Base-by-base conservation (phyloP, 148 eudicot species). In the Vaccinium darrowii region DNA sequence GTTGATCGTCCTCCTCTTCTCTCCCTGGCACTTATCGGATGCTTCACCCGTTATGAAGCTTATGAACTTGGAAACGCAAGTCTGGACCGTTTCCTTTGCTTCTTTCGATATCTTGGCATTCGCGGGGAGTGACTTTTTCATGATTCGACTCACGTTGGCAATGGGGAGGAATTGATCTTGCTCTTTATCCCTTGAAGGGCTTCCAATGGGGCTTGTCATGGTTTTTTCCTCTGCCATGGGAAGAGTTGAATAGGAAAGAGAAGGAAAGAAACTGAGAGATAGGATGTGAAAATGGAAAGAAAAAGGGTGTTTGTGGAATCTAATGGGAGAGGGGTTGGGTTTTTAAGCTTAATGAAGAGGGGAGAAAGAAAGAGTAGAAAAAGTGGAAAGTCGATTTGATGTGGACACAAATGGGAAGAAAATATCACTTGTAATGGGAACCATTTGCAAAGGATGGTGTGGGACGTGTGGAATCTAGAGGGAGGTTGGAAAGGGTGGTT, bases 321-420 rank as follows among this genome's bases (percentile, higher is more conserved):
- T 27, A n/a, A 43, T 12, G 27, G 47, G 47, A 30, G 49, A 60
- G 33, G 53, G 60, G 72, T 33, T 3, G 49, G 49, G 77, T 3
- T 52, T 53, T 78, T 25, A 52, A 53, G 43, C 81, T 78, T 4
- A 13, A 9, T 1, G 33, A 27, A 53, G 63, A 15, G 63, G 63
- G 63, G 62, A 30, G n/a, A 65, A 53, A 58, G 7, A 58, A 85
- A 50, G 10, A 49, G 33, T 56, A 9, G 14, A 77, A 52, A 63
- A 11, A 52, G 81, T 63, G 82, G 76, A 19, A 49, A 77, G 87
- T 53, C 78, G 78, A 85, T 86, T 76, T 77, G 87, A 86, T 76
- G 10, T 65, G 36, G 57, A 50, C 13, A 3, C 5, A 11, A 76
- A 76, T 36, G 21, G 18, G 7, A 27, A 75, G 49, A 52, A 82